phyloP scores from a whole-genome alignment of 73 alveolate genomes.

The Paramecium octaurelia region DNA sequence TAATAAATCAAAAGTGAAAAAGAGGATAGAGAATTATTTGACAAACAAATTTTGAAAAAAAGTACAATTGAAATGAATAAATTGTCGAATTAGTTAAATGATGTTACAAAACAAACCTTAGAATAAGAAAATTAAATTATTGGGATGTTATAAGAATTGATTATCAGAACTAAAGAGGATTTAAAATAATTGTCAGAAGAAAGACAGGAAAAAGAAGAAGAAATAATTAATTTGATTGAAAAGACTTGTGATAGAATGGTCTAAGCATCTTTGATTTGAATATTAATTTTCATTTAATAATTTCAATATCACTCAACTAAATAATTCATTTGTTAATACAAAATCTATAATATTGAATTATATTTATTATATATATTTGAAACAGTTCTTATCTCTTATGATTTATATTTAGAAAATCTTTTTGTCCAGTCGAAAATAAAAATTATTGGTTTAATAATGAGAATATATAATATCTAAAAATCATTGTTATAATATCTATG shows the following conservation, averaged over 20 bases:
- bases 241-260: slow-evolving; percentile 23
- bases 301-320: neutral
- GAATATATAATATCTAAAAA: neutral
- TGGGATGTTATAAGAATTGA: neutral
- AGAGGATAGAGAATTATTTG: neutral
- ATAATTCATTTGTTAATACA: no score
- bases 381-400: no score
- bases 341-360: no score
- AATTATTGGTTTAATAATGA: neutral
- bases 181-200: neutral
- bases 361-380: no score
- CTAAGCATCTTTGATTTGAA: neutral
- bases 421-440: no score
- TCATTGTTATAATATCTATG: neutral
- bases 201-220: neutral
- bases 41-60: neutral
- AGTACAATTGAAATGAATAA: neutral
- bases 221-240: neutral
- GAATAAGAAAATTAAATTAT: neutral
- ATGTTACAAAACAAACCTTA: neutral
- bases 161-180: neutral
- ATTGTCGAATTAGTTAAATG: neutral
- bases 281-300: neutral
- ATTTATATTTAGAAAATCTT: no score
- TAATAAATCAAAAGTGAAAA: neutral